Evolutionary conservation across 2,329 filamentous ascomycete genomes (phyloP).

Genomic region (Sodiomyces alkalinus): DNA sequence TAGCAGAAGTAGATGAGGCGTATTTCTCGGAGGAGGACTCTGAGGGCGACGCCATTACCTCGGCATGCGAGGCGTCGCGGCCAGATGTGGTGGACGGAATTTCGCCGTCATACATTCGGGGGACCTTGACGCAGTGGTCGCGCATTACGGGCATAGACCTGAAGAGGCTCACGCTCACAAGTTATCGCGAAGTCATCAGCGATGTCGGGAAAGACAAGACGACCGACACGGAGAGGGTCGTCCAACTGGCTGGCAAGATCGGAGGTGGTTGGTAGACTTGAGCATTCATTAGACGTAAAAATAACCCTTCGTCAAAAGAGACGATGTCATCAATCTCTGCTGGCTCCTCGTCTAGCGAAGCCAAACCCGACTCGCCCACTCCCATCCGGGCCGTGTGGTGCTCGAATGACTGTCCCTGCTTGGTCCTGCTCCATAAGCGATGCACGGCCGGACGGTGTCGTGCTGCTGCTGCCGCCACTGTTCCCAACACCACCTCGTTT

Average conservation of each 20-base stretch:
- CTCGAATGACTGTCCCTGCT: constrained; percentile 53
- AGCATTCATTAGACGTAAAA: constrained; percentile 9
- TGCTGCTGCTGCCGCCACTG: too few relatives aligned
- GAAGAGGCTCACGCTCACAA: constrained; percentile 67
- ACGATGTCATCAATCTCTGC: constrained; percentile 27
- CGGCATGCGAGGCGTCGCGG: constrained; percentile 13
- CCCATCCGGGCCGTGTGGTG: constrained; percentile 64
- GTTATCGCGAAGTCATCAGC: constrained; percentile 82
- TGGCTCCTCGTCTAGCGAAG: constrained; percentile 52
- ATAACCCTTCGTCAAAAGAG: too few relatives aligned
- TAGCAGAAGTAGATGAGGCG: constrained; percentile 70
- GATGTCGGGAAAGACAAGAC: constrained; percentile 70
- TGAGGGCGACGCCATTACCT: constrained; percentile 15
- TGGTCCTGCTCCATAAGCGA: constrained; percentile 46
- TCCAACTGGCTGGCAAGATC: constrained; percentile 77
- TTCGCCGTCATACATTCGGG: constrained; percentile 48
- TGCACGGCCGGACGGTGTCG: constrained; percentile 22
- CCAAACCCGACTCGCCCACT: constrained; percentile 66
- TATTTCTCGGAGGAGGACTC: constrained; percentile 65
- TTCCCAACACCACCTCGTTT: constrained; percentile 26
- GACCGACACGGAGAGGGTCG: constrained; percentile 64
- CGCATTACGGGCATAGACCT: constrained; percentile 52
- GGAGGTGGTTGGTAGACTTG: constrained; percentile 85
- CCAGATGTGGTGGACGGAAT: constrained; percentile 45
- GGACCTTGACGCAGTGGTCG: constrained; percentile 64